A percentile compares a stretch with the other conserved stretches of the same genome.
Conservation (phyloP, 352 stramenopile species). For the Phytophthora macrochlamydospora region DNA sequence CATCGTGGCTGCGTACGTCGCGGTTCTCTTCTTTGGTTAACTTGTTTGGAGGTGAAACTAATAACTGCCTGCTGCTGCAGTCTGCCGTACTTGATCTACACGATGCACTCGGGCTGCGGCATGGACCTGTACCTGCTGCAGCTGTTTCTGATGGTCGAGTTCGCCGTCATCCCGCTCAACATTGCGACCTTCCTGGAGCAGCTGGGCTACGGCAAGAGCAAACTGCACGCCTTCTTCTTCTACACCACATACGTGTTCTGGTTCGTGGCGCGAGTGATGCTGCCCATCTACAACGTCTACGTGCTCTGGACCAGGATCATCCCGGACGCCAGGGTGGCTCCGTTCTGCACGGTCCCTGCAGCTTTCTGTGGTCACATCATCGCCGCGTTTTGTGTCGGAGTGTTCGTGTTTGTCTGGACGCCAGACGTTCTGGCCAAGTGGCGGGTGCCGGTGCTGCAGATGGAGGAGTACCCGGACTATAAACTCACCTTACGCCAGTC, state of each 20-base stretch:
- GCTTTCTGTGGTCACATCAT: conserved; percentile 84
- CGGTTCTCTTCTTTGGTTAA: neutral
- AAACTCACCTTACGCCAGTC: conserved; percentile 79
- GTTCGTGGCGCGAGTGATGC: conserved; percentile 73
- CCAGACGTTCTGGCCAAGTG: conserved; percentile 82
- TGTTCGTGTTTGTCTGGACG: conserved; percentile 86
- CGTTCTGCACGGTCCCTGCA: conserved; percentile 69
- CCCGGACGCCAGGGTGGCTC: conserved; percentile 40
- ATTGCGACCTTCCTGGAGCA: conserved; percentile 82
- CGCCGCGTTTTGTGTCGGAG: conserved; percentile 76
- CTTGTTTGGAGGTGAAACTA: neutral
- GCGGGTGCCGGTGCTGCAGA: conserved; percentile 60
- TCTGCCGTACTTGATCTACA: conserved; percentile 84
- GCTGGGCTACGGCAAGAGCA: conserved; percentile 70
- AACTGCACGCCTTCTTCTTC: conserved; percentile 65
- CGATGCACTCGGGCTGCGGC: conserved; percentile 70
- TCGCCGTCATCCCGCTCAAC: conserved; percentile 84
- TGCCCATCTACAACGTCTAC: conserved; percentile 85
- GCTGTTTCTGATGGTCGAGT: conserved; percentile 86
- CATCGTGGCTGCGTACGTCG: conserved; percentile 75
- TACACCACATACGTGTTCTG: conserved; percentile 80
- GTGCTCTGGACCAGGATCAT: conserved; percentile 77
- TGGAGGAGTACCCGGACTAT: conserved; percentile 83
- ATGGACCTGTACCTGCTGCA: conserved; percentile 83
- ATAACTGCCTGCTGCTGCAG: conserved; percentile 27